These are phyloP conservation scores for Fusarium floridanum DNA, from an alignment of 2,329 filamentous ascomycete species.

Conservation along the genomic window DNA sequence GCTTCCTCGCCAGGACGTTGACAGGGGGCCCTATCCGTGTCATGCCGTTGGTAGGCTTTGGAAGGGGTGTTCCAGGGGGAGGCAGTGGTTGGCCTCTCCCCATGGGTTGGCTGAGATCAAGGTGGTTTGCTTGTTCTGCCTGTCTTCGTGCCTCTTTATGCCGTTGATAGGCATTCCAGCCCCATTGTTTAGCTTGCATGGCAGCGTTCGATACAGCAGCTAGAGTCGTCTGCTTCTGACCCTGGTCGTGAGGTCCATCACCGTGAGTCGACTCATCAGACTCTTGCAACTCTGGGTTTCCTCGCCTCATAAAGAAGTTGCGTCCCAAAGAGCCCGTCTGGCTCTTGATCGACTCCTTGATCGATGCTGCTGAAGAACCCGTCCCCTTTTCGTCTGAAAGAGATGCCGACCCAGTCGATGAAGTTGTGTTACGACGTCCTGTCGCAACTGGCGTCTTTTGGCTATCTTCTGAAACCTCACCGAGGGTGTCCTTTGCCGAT, in stretches of 20 bases:
- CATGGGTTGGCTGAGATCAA: conserved; percentile 76
- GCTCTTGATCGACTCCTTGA: conserved; percentile 55
- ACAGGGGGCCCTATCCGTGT: conserved; percentile 67
- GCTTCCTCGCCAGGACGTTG: conserved; percentile 74
- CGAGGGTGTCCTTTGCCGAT: conserved; percentile 57
- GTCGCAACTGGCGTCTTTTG: conserved; percentile 46
- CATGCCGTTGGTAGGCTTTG: conserved; percentile 71
- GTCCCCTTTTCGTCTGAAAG: conserved; percentile 42
- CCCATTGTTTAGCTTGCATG: conserved; percentile 69
- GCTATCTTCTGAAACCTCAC: conserved; percentile 52
- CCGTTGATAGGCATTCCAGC: conserved; percentile 68
- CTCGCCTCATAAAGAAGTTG: conserved; percentile 56
- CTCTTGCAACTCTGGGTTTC: conserved; percentile 53
- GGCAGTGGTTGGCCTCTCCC: conserved; percentile 86
- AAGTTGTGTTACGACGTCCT: conserved; percentile 54
- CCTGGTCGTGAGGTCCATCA: conserved; percentile 41
- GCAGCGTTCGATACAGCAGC: conserved; percentile 69
- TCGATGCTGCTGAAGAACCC: conserved; percentile 50
- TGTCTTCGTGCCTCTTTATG: conserved; percentile 59
- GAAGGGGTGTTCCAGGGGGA: conserved; percentile 83
- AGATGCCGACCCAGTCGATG: conserved; percentile 52
- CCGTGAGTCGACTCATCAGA: conserved; percentile 51
- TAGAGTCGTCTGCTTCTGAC: conserved; percentile 58
- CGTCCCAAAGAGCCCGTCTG: conserved; percentile 56
- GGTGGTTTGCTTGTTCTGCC: conserved; percentile 48